Base-by-base conservation (phyloP, 1,139 yeast genomes). In the Zygosaccharomyces pseudobailii region DNA sequence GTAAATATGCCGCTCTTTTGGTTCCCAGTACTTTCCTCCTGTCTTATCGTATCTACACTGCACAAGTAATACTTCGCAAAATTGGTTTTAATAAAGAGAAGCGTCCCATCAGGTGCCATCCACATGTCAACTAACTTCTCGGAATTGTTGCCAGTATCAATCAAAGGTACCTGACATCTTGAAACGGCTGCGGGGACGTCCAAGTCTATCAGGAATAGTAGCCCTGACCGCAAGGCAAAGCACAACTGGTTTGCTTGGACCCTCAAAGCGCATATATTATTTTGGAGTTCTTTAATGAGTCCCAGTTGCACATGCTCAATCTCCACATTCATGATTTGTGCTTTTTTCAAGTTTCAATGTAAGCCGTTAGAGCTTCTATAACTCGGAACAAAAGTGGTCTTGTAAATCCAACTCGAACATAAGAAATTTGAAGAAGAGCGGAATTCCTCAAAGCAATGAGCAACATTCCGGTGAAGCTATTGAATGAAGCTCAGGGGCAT, bases 401-500 rank as follows among this genome's bases (percentile, higher is more conserved):
- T 30, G 27, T 8, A 30, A 30, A 30, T 13, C 13, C 3, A 4
- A 30, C 33, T 30, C 13, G 33, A 30, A n/a, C 19, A 30, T n/a
- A 19, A n/a, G 4, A 3, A 3, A n/a, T 4, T 6, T 10, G 3
- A 34, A 23, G n/a, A n/a, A 9, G 6, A 34, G 23, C 27, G 21
- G 27, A 31, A 13, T 17, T 4, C 10, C 3, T 32, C 30, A 13
- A 40, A 24, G 13, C 32, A 8, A 62, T 61, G 65, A 59, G 59
- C 40, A 58, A 90, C 41, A 82, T 89, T 42, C 97, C 97, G 6
- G 83, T 89, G 9, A 84, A 90, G 66, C 81, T 92, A 35, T 74
- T 92, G 45, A 87, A 82, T 62, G 98, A 89, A 68, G 88, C 96
- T 8, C 85, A 80, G 61, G 97, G 97, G 40, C 98, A 92, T 63